These are phyloP conservation scores for Powellomyces hirtus DNA, from an alignment of 192 early-diverging fungal genomes.

Conservation along the genomic window DNA sequence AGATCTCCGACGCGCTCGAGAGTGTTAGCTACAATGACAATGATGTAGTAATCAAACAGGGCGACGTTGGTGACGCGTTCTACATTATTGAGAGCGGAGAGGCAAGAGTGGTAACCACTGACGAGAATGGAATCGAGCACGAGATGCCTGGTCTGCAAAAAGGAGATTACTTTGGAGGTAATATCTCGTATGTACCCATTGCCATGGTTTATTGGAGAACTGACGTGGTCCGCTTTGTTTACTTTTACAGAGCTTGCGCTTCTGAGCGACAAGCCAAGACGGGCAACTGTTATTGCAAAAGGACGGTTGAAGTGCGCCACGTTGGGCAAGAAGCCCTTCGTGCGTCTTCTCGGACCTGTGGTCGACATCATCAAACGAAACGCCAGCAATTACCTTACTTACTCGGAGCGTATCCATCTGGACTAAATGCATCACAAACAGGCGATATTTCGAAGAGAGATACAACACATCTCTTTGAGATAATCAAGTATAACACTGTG, in stretches of 20 bases:
- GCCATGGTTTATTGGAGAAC: too few species aligned
- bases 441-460: too few species aligned
- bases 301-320: slow-evolving; percentile 94
- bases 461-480: too few species aligned
- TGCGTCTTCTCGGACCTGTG: slow-evolving; percentile 89
- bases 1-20: slow-evolving; percentile 97
- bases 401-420: slow-evolving; percentile 15
- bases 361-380: slow-evolving; percentile 96
- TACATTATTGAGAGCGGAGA: slow-evolving; percentile 95
- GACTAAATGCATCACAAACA: slow-evolving; percentile 8
- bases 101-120: slow-evolving; percentile 75
- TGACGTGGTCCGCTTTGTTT: too few species aligned
- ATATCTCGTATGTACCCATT: too few species aligned
- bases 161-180: slow-evolving; percentile 97
- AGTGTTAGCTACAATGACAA: slow-evolving; percentile 83
- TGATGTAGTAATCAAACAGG: slow-evolving; percentile 84
- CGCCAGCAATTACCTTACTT: slow-evolving; percentile 76
- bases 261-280: slow-evolving; percentile 89
- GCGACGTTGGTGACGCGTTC: slow-evolving; percentile 90
- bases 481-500: too few species aligned
- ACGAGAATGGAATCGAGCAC: slow-evolving; percentile 76
- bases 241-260: slow-evolving; percentile 80
- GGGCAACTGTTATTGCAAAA: slow-evolving; percentile 82
- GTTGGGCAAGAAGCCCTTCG: slow-evolving; percentile 93
- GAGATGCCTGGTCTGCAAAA: slow-evolving; percentile 53